These are phyloP conservation scores for Fraxinus xanthoxyloides DNA, from an alignment of 305 asterid genomes.

Conservation along the genomic window DNA sequence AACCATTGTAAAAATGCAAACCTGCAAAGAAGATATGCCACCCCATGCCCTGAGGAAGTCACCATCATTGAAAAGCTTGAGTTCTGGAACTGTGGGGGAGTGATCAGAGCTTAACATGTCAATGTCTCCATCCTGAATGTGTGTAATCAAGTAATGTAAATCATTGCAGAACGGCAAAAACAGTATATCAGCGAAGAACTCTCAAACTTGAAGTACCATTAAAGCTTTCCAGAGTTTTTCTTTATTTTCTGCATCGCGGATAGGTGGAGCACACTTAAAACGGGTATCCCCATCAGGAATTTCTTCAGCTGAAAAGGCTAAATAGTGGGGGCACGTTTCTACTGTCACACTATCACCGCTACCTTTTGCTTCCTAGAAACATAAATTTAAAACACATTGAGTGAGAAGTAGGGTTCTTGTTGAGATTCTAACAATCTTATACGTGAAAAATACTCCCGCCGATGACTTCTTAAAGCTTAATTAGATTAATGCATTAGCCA, in stretches of 20 bases:
- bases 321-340: constrained; percentile 97
- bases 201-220: constrained; percentile 43
- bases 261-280: constrained; percentile 96
- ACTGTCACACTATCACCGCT: constrained; percentile 81
- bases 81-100: constrained; percentile 86
- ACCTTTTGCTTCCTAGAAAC: constrained; percentile 70
- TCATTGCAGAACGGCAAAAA: not conserved
- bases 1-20: constrained; percentile 17
- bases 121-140: constrained; percentile 72
- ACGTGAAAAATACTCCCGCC: not conserved
- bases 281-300: constrained; percentile 96
- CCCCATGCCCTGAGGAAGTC: constrained; percentile 97
- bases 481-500: not conserved
- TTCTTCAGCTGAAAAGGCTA: constrained; percentile 94
- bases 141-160: not conserved
- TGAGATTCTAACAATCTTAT: not conserved
- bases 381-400: not conserved
- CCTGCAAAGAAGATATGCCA: constrained; percentile 95
- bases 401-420: not conserved
- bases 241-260: constrained; percentile 78
- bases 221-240: constrained; percentile 81
- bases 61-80: constrained; percentile 74
- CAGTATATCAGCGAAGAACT: not conserved
- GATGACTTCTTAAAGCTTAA: not conserved
- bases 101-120: constrained; percentile 98